Conservation (phyloP, 306 rosid genomes). For the Lupinus albus region DNA sequence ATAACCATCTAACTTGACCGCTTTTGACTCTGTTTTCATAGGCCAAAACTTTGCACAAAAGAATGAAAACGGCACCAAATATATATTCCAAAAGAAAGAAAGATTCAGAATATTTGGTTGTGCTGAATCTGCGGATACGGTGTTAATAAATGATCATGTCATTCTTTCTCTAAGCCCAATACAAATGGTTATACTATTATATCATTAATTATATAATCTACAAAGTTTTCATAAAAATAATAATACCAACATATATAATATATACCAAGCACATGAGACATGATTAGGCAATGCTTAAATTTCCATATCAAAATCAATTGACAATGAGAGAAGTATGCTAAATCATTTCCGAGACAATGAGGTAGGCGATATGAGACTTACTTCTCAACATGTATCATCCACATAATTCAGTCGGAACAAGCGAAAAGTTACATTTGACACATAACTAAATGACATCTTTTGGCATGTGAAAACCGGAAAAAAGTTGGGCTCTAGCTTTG, state of each 20-base stretch:
- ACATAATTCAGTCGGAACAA: no score
- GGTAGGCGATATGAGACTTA: no score
- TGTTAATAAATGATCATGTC: conserved; percentile 42
- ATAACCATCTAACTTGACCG: conserved; percentile 36
- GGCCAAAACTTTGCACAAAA: conserved; percentile 16
- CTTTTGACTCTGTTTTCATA: conserved; percentile 22
- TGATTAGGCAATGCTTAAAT: no score
- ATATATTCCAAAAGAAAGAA: conserved; percentile 19
- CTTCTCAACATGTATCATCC: no score
- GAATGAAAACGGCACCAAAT: conserved; percentile 28
- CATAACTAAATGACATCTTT: no score
- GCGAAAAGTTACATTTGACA: no score
- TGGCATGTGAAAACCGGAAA: no score
- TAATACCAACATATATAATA: not conserved
- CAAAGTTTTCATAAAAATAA: no score
- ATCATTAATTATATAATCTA: not conserved
- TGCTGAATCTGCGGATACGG: conserved; percentile 32
- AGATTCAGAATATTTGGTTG: conserved; percentile 31
- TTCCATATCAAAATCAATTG: no score
- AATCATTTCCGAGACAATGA: no score
- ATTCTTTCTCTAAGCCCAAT: conserved; percentile 30
- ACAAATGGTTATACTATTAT: not conserved
- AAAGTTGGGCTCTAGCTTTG: no score
- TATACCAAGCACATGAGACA: conserved; percentile 36
- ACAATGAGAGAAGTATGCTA: no score